phyloP scores from a whole-genome alignment of 345 rosid species.

The Ceriops tagal region DNA sequence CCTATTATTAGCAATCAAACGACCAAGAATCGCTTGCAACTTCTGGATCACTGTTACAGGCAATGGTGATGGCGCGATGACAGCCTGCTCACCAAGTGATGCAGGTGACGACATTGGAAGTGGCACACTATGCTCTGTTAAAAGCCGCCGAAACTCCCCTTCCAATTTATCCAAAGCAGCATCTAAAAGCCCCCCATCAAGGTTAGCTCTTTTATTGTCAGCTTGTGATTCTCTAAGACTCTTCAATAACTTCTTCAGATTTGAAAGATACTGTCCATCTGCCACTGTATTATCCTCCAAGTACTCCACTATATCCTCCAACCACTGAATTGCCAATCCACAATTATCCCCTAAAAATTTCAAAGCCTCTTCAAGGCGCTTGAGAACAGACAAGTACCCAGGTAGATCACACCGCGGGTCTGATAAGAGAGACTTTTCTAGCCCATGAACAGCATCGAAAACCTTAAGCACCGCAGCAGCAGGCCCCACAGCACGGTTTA shows the following conservation, averaged over 20 bases:
- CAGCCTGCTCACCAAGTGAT: conserved; percentile 55
- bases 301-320: conserved; percentile 97
- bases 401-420: conserved; percentile 81
- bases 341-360: conserved; percentile 88
- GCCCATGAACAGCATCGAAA: conserved; percentile 94
- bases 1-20: conserved; percentile 79
- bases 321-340: conserved; percentile 95
- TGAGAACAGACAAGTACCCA: conserved; percentile 77
- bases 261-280: conserved; percentile 62
- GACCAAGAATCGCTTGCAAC: conserved; percentile 85
- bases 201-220: conserved; percentile 34
- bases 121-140: conserved; percentile 82
- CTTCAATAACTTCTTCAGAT: conserved; percentile 62
- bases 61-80: conserved; percentile 83
- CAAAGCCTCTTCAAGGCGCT: conserved; percentile 88
- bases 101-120: conserved; percentile 79
- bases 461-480: conserved; percentile 99
- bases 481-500: conserved; percentile 97
- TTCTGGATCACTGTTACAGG: conserved; percentile 85
- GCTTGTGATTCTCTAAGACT: conserved; percentile 57
- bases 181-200: conserved; percentile 85
- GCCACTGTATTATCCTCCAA: conserved; percentile 82
- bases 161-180: conserved; percentile 83
- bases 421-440: conserved; percentile 80
- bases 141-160: conserved; percentile 63